A percentile compares a stretch with the other conserved stretches of the same genome.
Evolutionary conservation across 2,329 filamentous ascomycete species (phyloP).

Genomic region (Sarocladium oryzae): DNA sequence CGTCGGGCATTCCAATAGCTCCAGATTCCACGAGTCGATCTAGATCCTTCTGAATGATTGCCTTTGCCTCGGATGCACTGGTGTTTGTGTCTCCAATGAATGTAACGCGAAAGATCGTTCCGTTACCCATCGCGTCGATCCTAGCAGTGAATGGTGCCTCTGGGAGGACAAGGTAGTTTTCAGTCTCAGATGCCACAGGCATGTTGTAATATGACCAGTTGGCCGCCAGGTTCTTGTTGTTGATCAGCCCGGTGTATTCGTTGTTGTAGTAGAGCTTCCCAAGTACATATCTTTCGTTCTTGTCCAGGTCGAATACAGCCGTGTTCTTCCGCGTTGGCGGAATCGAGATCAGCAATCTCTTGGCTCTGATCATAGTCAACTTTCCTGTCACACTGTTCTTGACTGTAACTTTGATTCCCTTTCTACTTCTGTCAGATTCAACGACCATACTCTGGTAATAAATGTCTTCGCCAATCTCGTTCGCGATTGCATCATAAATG

Average conservation of each 20-base stretch:
- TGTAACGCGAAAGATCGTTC: constrained; percentile 24
- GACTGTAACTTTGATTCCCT: constrained; percentile 20
- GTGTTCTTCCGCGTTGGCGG: constrained; percentile 27
- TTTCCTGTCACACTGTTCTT: constrained; percentile 16
- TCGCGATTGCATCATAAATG: constrained; percentile 30
- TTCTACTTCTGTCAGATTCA: constrained; percentile 19
- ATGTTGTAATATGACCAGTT: constrained; percentile 15
- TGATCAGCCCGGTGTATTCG: constrained; percentile 26
- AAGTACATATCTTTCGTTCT: constrained; percentile 24
- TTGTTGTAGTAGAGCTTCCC: constrained; percentile 24
- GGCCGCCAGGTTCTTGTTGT: constrained; percentile 18
- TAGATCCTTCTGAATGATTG: constrained; percentile 20
- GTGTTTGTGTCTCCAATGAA: constrained; percentile 19
- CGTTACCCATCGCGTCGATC: constrained; percentile 23
- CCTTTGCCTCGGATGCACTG: constrained; percentile 16
- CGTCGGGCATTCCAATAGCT: constrained; percentile 15
- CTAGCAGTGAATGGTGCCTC: constrained; percentile 15
- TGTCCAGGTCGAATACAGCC: constrained; percentile 23
- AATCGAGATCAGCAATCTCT: constrained; percentile 28
- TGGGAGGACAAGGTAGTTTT: constrained; percentile 16
- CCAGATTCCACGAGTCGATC: constrained; percentile 21
- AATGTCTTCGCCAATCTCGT: constrained; percentile 27
- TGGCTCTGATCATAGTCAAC: constrained; percentile 22
- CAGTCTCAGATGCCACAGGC: constrained; percentile 11
- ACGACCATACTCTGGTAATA: constrained; percentile 29